phyloP scores from a whole-genome alignment of 2,329 filamentous ascomycete species.

The Tolypocladium endophyticum region DNA sequence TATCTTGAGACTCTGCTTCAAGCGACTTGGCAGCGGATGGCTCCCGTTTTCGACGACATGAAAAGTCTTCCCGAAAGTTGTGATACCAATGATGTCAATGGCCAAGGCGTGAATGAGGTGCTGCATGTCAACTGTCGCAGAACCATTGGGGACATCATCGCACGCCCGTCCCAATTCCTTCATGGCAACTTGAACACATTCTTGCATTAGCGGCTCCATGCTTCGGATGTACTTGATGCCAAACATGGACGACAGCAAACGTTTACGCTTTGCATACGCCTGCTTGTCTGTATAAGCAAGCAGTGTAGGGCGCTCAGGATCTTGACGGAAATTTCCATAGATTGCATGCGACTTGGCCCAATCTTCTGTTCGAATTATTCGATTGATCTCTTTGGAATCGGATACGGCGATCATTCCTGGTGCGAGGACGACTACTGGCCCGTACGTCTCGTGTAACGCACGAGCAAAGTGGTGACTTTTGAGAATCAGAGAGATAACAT shows the following conservation, averaged over 20 bases:
- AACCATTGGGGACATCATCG: neutral
- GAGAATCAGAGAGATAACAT: neutral
- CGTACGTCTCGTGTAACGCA: neutral
- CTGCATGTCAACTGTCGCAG: neutral
- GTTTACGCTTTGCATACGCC: neutral
- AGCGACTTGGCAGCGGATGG: neutral
- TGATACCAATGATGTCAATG: constrained; percentile 1
- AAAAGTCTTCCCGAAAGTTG: neutral
- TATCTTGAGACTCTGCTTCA: neutral
- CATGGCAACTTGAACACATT: neutral
- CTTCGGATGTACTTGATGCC: neutral
- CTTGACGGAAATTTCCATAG: constrained; percentile 1
- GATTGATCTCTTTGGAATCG: neutral
- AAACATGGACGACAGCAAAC: neutral
- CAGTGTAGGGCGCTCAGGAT: neutral
- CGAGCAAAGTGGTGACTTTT: neutral
- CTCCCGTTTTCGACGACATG: neutral
- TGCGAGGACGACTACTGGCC: neutral
- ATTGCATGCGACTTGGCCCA: constrained; percentile 1
- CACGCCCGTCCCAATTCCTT: neutral
- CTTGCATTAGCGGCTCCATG: neutral
- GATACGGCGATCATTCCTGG: neutral
- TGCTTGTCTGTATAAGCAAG: constrained; percentile 1
- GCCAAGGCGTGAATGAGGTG: neutral
- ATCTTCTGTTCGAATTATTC: neutral